Percentiles rank a stretch among this genome's conserved stretches.
phyloP scores from a whole-genome alignment of 2,329 filamentous ascomycete genomes.

The Myriosclerotinia curreyana region DNA sequence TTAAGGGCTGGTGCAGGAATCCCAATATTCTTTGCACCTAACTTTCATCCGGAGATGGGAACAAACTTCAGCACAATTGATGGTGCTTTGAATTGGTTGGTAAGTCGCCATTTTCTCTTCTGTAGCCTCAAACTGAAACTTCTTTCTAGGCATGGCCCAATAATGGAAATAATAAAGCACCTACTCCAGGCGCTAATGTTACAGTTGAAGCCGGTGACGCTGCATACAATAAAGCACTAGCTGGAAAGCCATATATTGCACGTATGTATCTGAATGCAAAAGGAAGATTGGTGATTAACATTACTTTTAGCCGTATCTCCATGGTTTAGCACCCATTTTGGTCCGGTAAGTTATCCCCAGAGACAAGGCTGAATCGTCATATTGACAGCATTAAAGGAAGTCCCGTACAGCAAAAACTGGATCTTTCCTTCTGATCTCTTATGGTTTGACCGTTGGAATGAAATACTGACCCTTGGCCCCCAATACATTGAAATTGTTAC shows the following conservation, averaged over 20 bases:
- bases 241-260: slow-evolving; percentile 31
- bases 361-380: slow-evolving; percentile 42
- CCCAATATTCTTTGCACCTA: slow-evolving; percentile 31
- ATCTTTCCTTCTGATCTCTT: slow-evolving; percentile 43
- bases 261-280: slow-evolving; percentile 14
- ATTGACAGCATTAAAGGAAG: slow-evolving; percentile 25
- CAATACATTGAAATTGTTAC: slow-evolving; percentile 46
- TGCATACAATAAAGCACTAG: slow-evolving; percentile 27
- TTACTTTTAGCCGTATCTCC: slow-evolving; percentile 36
- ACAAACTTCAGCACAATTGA: slow-evolving; percentile 26
- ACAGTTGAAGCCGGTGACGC: slow-evolving; percentile 29
- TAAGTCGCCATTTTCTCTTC: background rate
- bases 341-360: slow-evolving; percentile 45
- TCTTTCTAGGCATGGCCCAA: slow-evolving; percentile 28
- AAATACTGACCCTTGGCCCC: slow-evolving; percentile 43
- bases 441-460: slow-evolving; percentile 44
- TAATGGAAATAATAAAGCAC: slow-evolving; percentile 33
- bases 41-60: slow-evolving; percentile 29
- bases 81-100: slow-evolving; percentile 32
- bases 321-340: slow-evolving; percentile 41
- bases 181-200: slow-evolving; percentile 27
- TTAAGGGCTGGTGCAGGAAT: slow-evolving; percentile 40
- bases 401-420: slow-evolving; percentile 44
- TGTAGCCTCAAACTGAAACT: too few relatives aligned
- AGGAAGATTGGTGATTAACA: background rate